Percentiles rank a stretch among this genome's conserved stretches.
Evolutionary conservation across 495 filamentous ascomycete species (phyloP).

Genomic region (Cladorrhinum samala): DNA sequence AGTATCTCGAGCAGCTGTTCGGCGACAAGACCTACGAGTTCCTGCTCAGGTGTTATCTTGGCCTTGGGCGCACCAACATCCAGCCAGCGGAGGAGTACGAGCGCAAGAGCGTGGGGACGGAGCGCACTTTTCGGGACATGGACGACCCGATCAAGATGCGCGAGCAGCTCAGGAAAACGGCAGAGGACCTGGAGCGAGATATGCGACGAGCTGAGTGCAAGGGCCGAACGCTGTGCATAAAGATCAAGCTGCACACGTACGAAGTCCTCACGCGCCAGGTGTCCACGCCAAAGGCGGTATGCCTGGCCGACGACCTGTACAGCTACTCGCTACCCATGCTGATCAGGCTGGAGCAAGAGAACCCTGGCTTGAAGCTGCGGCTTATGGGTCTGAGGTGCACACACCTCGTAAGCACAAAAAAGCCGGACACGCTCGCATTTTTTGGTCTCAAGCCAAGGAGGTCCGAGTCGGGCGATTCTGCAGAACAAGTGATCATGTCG

Average conservation of each 20-base stretch:
- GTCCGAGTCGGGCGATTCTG: slow-evolving; percentile 8
- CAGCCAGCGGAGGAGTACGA: slow-evolving; percentile 86
- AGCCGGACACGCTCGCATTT: slow-evolving; percentile 63
- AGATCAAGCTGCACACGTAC: slow-evolving; percentile 91
- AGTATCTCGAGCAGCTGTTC: slow-evolving; percentile 66
- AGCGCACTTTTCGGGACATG: slow-evolving; percentile 86
- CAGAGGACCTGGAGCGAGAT: slow-evolving; percentile 87
- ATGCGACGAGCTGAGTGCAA: slow-evolving; percentile 73
- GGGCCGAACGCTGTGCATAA: slow-evolving; percentile 82
- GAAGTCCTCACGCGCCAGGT: slow-evolving; percentile 83
- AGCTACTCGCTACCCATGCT: slow-evolving; percentile 77
- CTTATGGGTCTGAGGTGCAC: slow-evolving; percentile 87
- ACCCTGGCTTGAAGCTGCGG: slow-evolving; percentile 71
- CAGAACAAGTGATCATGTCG: slow-evolving; percentile 3
- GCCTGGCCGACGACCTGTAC: slow-evolving; percentile 74
- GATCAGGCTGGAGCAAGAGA: slow-evolving; percentile 76
- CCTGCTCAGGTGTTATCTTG: slow-evolving; percentile 75
- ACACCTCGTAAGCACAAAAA: slow-evolving; percentile 78
- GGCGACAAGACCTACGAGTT: slow-evolving; percentile 89
- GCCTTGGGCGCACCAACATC: slow-evolving; percentile 80
- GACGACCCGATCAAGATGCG: slow-evolving; percentile 59
- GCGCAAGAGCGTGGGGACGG: slow-evolving; percentile 89
- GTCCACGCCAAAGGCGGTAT: slow-evolving; percentile 64
- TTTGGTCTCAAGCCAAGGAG: slow-evolving; percentile 55
- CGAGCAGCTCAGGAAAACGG: slow-evolving; percentile 68